These are phyloP conservation scores for Cryomyces antarcticus DNA, from an alignment of 495 filamentous ascomycete species.

Conservation along the genomic window DNA sequence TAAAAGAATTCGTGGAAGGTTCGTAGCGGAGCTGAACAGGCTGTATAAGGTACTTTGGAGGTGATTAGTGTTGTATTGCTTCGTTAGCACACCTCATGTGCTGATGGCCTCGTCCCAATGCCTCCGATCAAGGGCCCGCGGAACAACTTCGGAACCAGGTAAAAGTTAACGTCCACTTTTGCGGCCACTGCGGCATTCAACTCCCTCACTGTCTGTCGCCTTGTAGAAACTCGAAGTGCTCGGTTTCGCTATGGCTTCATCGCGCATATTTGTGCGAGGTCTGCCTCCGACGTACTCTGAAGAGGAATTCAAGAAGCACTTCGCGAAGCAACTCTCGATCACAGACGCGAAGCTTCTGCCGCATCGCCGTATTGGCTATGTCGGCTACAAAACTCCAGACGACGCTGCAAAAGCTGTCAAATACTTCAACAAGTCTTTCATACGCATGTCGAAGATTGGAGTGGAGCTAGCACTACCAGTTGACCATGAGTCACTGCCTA, in stretches of 20 bases:
- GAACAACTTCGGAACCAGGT: too few species aligned
- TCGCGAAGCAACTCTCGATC: constrained; percentile 50
- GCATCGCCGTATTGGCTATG: constrained; percentile 78
- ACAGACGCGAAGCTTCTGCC: constrained; percentile 85
- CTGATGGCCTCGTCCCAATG: too few species aligned
- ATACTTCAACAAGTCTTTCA: constrained; percentile 87
- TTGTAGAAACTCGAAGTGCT: constrained; percentile 15
- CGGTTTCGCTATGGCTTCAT: constrained; percentile 32
- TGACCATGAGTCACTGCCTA: background rate
- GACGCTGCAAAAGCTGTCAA: constrained; percentile 65
- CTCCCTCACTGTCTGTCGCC: too few species aligned
- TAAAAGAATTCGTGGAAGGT: too few species aligned
- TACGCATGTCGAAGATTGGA: constrained; percentile 85
- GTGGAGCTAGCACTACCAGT: constrained; percentile 73
- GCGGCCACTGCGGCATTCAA: too few species aligned
- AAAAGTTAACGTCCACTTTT: too few species aligned
- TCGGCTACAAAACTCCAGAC: constrained; percentile 73
- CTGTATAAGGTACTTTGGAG: too few species aligned
- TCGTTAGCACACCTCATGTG: too few species aligned
- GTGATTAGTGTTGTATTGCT: too few species aligned
- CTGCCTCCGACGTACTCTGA: constrained; percentile 57
- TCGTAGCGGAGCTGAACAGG: too few species aligned
- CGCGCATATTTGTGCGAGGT: constrained; percentile 80
- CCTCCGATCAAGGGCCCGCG: too few species aligned
- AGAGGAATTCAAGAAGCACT: constrained; percentile 67